These are phyloP conservation scores for Microdochium bolleyi DNA, from an alignment of 2,329 filamentous ascomycete species.

Conservation along the genomic window DNA sequence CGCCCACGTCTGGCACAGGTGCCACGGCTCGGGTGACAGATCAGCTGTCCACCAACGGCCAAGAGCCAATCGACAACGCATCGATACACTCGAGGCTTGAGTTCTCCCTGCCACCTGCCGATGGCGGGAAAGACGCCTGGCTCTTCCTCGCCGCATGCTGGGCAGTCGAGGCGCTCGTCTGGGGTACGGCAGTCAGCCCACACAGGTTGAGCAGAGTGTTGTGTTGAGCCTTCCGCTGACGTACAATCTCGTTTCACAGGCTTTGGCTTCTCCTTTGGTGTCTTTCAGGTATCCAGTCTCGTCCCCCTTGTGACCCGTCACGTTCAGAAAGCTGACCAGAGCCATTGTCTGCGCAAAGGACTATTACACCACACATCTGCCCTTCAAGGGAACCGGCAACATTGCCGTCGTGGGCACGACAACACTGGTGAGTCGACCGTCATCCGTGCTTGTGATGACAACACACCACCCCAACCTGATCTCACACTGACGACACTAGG, in stretches of 20 bases:
- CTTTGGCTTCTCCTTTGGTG: slow-evolving; percentile 26
- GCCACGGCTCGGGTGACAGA: neutral
- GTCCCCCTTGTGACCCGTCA: neutral
- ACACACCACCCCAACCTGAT: too few relatives aligned
- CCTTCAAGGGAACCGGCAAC: slow-evolving; percentile 24
- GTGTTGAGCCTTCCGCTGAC: neutral
- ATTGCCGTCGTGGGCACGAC: slow-evolving; percentile 37
- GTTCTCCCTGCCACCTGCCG: slow-evolving; percentile 32
- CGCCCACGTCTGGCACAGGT: neutral
- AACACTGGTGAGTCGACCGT: slow-evolving; percentile 16
- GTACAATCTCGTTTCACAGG: slow-evolving; percentile 8
- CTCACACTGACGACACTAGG: slow-evolving; percentile 20
- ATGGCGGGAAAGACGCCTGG: slow-evolving; percentile 42
- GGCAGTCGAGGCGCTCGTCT: slow-evolving; percentile 43
- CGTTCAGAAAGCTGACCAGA: neutral
- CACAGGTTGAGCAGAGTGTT: too few relatives aligned
- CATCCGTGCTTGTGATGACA: too few relatives aligned
- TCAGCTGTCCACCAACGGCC: neutral
- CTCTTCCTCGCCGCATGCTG: slow-evolving; percentile 41
- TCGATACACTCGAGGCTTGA: slow-evolving; percentile 6
- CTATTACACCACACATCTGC: slow-evolving; percentile 27
- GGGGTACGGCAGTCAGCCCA: slow-evolving; percentile 38
- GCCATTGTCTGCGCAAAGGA: slow-evolving; percentile 18
- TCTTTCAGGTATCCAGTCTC: slow-evolving; percentile 19
- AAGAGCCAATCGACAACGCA: neutral